Conservation (phyloP, 176 grass and related monocot species). For the Stipa capillata region DNA sequence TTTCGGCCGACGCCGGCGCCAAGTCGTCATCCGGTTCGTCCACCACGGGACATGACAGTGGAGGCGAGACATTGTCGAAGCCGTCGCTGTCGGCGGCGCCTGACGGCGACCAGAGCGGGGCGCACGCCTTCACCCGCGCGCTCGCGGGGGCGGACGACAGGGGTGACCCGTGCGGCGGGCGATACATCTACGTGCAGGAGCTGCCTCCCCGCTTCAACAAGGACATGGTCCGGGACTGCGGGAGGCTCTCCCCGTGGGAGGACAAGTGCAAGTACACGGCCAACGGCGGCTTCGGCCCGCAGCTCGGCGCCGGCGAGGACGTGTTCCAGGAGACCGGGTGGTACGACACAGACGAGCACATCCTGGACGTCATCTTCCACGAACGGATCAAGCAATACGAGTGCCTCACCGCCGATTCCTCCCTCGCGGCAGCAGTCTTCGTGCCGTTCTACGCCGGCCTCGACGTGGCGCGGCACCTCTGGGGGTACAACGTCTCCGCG, state of each 20-base stretch:
- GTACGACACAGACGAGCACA: slow-evolving; percentile 63
- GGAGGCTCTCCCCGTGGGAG: slow-evolving; percentile 39
- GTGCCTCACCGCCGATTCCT: slow-evolving; percentile 76
- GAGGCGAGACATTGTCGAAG: not conserved
- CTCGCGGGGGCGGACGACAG: slow-evolving; percentile 17
- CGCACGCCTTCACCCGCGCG: not conserved
- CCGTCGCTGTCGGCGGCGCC: not conserved
- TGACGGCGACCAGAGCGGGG: not conserved
- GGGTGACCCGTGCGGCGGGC: slow-evolving; percentile 55
- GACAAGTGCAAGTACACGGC: slow-evolving; percentile 67
- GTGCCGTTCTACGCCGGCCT: slow-evolving; percentile 84
- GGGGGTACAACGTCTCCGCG: slow-evolving; percentile 28
- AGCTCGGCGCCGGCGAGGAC: slow-evolving; percentile 11
- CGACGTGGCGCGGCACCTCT: slow-evolving; percentile 59
- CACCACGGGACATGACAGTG: not conserved
- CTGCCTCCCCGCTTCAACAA: slow-evolving; percentile 67
- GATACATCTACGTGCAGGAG: slow-evolving; percentile 81
- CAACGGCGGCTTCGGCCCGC: slow-evolving; percentile 71
- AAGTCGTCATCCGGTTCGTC: not conserved
- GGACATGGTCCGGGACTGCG: slow-evolving; percentile 56
- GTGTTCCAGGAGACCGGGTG: slow-evolving; percentile 65
- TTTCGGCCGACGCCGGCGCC: not conserved
- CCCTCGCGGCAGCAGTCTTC: slow-evolving; percentile 54
- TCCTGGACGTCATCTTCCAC: slow-evolving; percentile 76
- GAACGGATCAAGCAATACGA: slow-evolving; percentile 71